Conservation (phyloP, 2,329 filamentous ascomycete species). For the Huntiella abstrusa region DNA sequence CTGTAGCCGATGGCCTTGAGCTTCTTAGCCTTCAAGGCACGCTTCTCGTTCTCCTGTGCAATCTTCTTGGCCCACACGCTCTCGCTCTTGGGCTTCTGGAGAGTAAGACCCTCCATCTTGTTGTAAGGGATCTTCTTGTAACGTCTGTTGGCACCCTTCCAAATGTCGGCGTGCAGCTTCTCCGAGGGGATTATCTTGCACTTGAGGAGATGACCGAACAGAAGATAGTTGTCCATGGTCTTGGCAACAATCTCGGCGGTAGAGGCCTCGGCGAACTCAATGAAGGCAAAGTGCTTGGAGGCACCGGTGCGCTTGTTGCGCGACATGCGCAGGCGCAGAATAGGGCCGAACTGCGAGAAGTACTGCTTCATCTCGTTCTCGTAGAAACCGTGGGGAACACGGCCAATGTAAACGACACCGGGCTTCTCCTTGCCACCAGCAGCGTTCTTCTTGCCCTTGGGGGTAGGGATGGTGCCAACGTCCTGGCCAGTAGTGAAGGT, state of each 20-base stretch:
- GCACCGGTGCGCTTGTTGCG: constrained; percentile 82
- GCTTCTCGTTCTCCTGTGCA: constrained; percentile 50
- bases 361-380: constrained; percentile 89
- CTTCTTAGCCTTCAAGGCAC: constrained; percentile 50
- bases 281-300: constrained; percentile 86
- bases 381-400: constrained; percentile 87
- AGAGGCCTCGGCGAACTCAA: constrained; percentile 66
- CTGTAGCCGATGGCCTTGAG: constrained; percentile 71
- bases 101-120: constrained; percentile 58
- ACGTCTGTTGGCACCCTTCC: constrained; percentile 75
- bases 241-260: constrained; percentile 78
- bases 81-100: constrained; percentile 55
- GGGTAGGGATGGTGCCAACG: constrained; percentile 31
- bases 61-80: constrained; percentile 64
- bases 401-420: constrained; percentile 77
- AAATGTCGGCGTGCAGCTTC: constrained; percentile 62
- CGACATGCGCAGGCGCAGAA: constrained; percentile 61
- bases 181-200: constrained; percentile 61
- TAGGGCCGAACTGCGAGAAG: constrained; percentile 80
- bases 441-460: constrained; percentile 24
- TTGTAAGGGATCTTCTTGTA: constrained; percentile 83
- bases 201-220: constrained; percentile 87
- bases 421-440: constrained; percentile 31
- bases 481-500: constrained; percentile 30
- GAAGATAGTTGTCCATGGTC: constrained; percentile 94